Percentiles rank a stretch among this genome's conserved stretches.
Conservation (phyloP, 805 yeast species). For the Saccharomycopsis fibuligera region DNA sequence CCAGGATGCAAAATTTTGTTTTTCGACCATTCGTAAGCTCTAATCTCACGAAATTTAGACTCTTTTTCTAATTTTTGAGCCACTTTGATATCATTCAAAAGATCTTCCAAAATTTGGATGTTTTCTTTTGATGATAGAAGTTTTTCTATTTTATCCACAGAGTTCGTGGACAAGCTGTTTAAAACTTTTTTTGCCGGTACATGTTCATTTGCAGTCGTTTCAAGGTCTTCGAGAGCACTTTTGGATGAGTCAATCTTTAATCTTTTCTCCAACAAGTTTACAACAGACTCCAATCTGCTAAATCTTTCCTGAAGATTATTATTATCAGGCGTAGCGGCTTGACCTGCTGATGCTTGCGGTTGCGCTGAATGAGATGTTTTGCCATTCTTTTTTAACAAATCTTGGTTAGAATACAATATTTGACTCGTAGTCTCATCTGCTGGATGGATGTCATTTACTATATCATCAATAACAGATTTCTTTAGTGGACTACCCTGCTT, state of each 20-base stretch:
- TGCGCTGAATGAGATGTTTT: too few relatives aligned
- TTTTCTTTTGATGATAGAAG: conserved; percentile 14
- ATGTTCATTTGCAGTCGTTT: neutral
- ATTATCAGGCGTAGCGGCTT: neutral
- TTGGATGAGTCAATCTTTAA: neutral
- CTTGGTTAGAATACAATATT: too few relatives aligned
- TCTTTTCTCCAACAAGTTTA: conserved; percentile 9
- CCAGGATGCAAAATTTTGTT: conserved; percentile 18
- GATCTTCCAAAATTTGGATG: conserved; percentile 16
- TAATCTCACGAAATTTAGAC: conserved; percentile 10
- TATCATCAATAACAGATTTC: neutral
- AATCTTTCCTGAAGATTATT: neutral
- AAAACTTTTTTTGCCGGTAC: neutral
- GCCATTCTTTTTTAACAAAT: too few relatives aligned
- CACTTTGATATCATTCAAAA: conserved; percentile 16
- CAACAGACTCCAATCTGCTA: conserved; percentile 9
- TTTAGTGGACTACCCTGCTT: neutral
- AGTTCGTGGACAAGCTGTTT: neutral
- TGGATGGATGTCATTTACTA: neutral
- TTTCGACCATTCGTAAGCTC: conserved; percentile 21
- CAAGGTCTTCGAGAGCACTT: neutral
- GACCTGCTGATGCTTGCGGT: neutral
- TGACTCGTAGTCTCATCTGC: neutral
- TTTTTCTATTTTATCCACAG: conserved; percentile 6
- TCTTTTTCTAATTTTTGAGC: conserved; percentile 12